These are phyloP conservation scores for Phytophthora pini DNA, from an alignment of 352 stramenopile species.

Conservation along the genomic window DNA sequence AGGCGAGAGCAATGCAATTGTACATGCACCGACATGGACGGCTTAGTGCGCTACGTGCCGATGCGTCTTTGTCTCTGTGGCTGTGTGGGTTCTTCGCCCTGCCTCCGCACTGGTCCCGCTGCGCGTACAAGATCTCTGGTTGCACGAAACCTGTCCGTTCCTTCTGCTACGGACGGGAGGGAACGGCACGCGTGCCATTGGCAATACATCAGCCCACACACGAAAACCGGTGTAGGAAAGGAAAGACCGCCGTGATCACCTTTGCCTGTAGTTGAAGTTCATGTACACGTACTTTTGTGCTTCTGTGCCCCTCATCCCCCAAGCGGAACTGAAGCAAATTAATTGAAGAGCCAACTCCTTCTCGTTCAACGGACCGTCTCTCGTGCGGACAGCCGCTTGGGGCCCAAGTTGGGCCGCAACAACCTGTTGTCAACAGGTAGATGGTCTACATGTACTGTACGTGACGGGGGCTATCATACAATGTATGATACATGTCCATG, in stretches of 20 bases:
- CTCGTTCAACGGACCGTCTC: background rate
- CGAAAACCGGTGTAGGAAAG: no score
- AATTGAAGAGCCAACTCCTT: background rate
- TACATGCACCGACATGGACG: no score
- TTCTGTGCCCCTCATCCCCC: background rate
- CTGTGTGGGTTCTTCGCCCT: background rate
- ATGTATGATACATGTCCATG: no score
- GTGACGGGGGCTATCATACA: no score
- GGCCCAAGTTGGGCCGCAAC: no score
- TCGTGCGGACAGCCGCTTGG: no score
- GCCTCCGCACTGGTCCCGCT: background rate
- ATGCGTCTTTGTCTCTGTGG: background rate
- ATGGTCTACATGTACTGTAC: no score
- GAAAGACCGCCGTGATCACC: background rate
- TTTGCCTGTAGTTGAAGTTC: background rate
- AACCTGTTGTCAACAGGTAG: no score
- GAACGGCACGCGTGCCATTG: no score
- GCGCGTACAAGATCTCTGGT: background rate
- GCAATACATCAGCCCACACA: no score
- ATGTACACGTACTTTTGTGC: background rate
- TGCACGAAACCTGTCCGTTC: background rate
- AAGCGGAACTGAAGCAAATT: conserved; percentile 3
- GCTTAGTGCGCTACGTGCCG: no score
- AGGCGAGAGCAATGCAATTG: background rate
- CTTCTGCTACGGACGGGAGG: background rate